These are phyloP conservation scores for Candida chauliodis DNA, from an alignment of 805 yeast species.

Conservation along the genomic window DNA sequence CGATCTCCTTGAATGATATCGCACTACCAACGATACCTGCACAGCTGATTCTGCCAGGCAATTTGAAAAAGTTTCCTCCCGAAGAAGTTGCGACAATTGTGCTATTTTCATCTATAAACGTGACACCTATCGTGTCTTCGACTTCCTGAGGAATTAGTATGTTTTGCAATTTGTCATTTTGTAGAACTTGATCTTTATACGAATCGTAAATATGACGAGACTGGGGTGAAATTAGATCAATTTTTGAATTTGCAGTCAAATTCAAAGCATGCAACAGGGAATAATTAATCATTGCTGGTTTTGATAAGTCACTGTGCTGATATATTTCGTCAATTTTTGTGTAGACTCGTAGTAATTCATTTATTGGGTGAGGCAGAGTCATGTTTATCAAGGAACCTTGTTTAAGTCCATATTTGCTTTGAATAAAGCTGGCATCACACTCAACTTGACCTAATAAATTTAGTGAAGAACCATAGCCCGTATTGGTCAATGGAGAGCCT, in stretches of 20 bases:
- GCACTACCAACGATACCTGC: constrained; percentile 51
- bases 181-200: constrained; percentile 9
- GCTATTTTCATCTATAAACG: constrained; percentile 14
- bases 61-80: constrained; percentile 52
- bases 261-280: not conserved
- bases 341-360: constrained; percentile 21
- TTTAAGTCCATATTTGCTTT: constrained; percentile 5
- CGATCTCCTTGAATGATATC: constrained; percentile 21
- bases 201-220: constrained; percentile 9
- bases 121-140: constrained; percentile 46
- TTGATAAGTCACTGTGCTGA: constrained; percentile 18
- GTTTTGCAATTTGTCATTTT: not conserved
- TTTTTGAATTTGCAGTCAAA: not conserved
- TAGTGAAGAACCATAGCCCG: constrained; percentile 48
- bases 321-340: constrained; percentile 21
- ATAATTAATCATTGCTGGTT: constrained; percentile 28
- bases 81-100: constrained; percentile 41
- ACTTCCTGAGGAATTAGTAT: constrained; percentile 12
- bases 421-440: constrained; percentile 42
- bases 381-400: constrained; percentile 18
- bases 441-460: constrained; percentile 38
- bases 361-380: constrained; percentile 25
- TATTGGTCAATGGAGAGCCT: constrained; percentile 39
- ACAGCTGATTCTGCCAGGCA: constrained; percentile 51
- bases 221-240: constrained; percentile 6